Base-by-base conservation (phyloP, 176 grass and related monocot genomes). In the Oryza australiensis region DNA sequence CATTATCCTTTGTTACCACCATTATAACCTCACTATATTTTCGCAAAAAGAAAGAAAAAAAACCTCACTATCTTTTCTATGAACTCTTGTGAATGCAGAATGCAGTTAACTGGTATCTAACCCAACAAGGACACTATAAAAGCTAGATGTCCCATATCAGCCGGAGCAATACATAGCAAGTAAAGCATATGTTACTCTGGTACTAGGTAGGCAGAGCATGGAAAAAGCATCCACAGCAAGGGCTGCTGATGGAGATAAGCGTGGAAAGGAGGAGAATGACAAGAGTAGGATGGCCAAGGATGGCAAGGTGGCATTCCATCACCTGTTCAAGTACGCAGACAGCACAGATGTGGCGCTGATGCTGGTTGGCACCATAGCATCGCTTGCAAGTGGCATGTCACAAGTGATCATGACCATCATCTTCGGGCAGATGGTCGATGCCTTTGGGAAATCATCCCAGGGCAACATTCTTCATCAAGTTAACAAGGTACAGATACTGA, bases 341-440 rank as follows among this genome's bases (percentile, higher is more conserved):
- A 45, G 8, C 30, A 64, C 20, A 0, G 87, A 89, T 40, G 38
- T 53, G 30, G 5, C 64, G 64, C 38, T 89, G 71, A 89, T 89
- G 82, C 28, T 76, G 53, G 53, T 34, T 12, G 82, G 82, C 70
- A 51, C 55, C 12, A 77, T 75, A 0, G 72, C 30, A 12, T 82
- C 82, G 0, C 49, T 85, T 12, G 82, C 29, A 18, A 85, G 43
- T 3, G 82, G 87, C 49, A 68, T 85, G 71, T 81, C 77, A 26
- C 78, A 81, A 42, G 76, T 80, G 22, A 0, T 76, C 29, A 77
- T 85, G 82, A 59, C 82, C 30, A 65, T 89, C 72, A 76, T 89
- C 82, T 85, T 89, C 5, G 87, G 77, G 15, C 64, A 70, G 72
- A 75, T 76, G 64, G 0, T 89, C n/a, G 55, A 82, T 9, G 82